Conservation (phyloP, 2,329 filamentous ascomycete genomes). For the Apiospora sp. region DNA sequence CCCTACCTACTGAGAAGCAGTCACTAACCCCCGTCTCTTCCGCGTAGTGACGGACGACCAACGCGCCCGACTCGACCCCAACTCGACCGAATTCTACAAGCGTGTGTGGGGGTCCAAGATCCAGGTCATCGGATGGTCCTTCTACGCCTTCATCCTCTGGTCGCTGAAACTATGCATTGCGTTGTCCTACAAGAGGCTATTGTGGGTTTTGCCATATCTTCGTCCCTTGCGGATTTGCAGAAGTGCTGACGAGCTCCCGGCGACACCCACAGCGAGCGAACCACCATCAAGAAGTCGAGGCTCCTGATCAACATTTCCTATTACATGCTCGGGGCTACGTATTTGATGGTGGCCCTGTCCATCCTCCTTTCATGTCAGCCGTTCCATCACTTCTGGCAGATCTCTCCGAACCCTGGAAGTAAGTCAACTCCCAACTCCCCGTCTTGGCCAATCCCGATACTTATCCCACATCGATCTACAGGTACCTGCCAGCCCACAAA, state of each 20-base stretch:
- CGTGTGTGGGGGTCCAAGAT: slow-evolving; percentile 41
- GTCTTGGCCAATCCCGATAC: not conserved
- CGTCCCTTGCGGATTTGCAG: no score
- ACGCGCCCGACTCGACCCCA: slow-evolving; percentile 30
- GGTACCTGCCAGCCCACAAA: slow-evolving; percentile 52
- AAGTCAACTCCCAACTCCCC: slow-evolving; percentile 32
- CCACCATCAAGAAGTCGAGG: slow-evolving; percentile 44
- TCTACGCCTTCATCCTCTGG: slow-evolving; percentile 44
- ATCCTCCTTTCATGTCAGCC: slow-evolving; percentile 56
- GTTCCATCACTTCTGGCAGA: slow-evolving; percentile 58
- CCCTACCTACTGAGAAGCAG: no score
- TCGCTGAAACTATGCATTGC: slow-evolving; percentile 41
- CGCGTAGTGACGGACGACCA: slow-evolving; percentile 31
- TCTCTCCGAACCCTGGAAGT: slow-evolving; percentile 55
- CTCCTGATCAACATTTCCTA: slow-evolving; percentile 51
- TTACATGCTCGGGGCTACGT: slow-evolving; percentile 49
- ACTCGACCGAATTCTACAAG: slow-evolving; percentile 31
- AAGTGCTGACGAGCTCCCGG: not conserved
- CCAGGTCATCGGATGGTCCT: slow-evolving; percentile 42
- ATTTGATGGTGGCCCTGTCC: slow-evolving; percentile 50
- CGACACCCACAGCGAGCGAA: slow-evolving; percentile 41
- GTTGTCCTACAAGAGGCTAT: slow-evolving; percentile 40
- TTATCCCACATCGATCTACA: slow-evolving; percentile 27
- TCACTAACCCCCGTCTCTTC: not conserved
- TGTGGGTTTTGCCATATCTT: no score